Conservation (phyloP, 2,329 filamentous ascomycete species). For the Nemania sp. region DNA sequence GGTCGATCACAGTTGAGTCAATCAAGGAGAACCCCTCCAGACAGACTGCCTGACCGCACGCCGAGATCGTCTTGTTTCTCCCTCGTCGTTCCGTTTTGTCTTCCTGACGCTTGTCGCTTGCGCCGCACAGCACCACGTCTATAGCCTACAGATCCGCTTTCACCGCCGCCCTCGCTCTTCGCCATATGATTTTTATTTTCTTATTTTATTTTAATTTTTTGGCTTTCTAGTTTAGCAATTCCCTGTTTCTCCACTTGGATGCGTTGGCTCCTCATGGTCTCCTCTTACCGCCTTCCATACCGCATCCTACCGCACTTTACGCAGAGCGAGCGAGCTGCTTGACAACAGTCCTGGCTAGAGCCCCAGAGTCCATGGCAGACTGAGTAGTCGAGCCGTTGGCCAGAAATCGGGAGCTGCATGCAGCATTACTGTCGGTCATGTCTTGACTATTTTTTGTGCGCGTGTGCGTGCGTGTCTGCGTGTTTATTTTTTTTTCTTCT, state of each 20-base stretch:
- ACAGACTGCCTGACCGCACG: conserved; percentile 12
- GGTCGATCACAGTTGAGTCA: neutral
- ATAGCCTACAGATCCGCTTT: conserved; percentile 7
- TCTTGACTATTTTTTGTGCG: conserved; percentile 15
- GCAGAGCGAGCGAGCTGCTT: conserved; percentile 14
- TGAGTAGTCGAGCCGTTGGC: conserved; percentile 17
- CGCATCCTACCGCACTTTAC: conserved; percentile 30
- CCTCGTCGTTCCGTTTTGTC: conserved; percentile 5
- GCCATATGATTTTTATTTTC: neutral
- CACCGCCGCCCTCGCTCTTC: conserved; percentile 19
- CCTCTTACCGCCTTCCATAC: conserved; percentile 34
- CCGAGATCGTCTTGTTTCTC: conserved; percentile 17
- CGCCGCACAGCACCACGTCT: neutral
- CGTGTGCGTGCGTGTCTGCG: no score
- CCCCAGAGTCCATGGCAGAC: conserved; percentile 10
- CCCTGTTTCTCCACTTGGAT: conserved; percentile 27
- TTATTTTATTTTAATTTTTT: no score
- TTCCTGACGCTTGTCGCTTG: conserved; percentile 19
- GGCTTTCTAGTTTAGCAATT: conserved; percentile 1
- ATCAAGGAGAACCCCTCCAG: neutral
- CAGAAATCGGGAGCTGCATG: conserved; percentile 24
- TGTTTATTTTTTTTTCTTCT: neutral
- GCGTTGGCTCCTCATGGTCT: conserved; percentile 32
- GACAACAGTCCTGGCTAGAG: conserved; percentile 2
- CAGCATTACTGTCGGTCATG: conserved; percentile 23